Base-by-base conservation (phyloP, 345 rosid species). In the Dipteronia sinensis region DNA sequence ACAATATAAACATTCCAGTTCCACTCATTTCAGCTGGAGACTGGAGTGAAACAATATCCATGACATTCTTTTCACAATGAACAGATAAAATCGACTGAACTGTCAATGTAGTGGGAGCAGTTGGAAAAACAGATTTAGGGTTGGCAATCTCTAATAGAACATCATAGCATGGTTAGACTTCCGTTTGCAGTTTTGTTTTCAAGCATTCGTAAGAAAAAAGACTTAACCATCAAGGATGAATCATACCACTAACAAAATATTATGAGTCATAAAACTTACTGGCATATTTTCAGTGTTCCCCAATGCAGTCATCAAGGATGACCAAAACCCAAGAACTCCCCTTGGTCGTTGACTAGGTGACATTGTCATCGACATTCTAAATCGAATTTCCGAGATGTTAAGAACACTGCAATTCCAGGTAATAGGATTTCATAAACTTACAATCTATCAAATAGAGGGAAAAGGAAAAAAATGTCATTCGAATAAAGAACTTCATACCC, bases 271-370 rank as follows among this genome's bases (percentile, higher is more conserved):
- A 77, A 58, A 40, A 89, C 97, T 88, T 81, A 96, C 99, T 20
- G 94, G 90, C 99, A 96, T 94, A 78, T 91, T 96, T 87, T 96
- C 98, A 13, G 98, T 94, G 87, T 94, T 96, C 59, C 99, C 99
- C 77, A 96, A 85, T 70, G 99, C 97, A 85, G 98, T 96, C 99
- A 96, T 96, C 84, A 93, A 82, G 77, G 99, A 94, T 78, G 92
- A 89, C 98, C 99, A 94, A 81, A 96, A 96, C 68, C 99, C 99
- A 83, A 94, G 98, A 34, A 94, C 98, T 75, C 98, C 98, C 76
- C 93, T 89, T 31, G 98, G 99, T 69, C 98, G 85, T 82, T 94
- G 99, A 86, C 97, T 86, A 68, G 98, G 99, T 31, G 98, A 96
- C 99, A 96, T 94, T 56, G 93, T 82, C 98, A 94, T 91, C 40